Base-by-base conservation (phyloP, 495 filamentous ascomycete genomes). In the Penicillium cosmopolitanum region DNA sequence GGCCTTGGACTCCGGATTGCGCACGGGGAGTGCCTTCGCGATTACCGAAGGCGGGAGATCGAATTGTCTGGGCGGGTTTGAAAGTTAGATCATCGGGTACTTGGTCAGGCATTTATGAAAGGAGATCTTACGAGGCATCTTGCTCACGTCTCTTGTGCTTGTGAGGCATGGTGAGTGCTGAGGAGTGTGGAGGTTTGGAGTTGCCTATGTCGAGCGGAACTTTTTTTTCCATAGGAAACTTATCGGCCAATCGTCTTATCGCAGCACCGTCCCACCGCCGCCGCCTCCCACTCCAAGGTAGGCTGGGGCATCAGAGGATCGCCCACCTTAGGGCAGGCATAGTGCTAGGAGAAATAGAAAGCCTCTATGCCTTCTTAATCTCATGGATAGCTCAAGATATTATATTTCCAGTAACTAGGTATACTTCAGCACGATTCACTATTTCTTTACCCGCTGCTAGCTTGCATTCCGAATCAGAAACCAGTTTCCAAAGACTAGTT, bases 11-110 rank as follows among this genome's bases (percentile, higher is more conserved):
- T 68, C 65, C n/a, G 64, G 55, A 52, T 75, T 66, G 60, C 72
- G 81, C 55, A 86, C 84, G 1, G 89, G 84, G 38, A 96, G 82
- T 25, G 91, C 77, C 63, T 84, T 84, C 52, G 91, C 90, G 70
- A 88, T 79, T 61, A 82, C 75, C 4, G 84, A 77, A 7, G 91
- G 92, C 19, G 91, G 89, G 48, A 96, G 87, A 72, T 96, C 82
- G 77, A 87, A 90, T 68, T 83, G 86, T 63, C 66, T 67, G 51
- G 12, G 13, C 21, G 18, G 23, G 43, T 10, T 42, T 21, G 19
- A 12, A 55, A 52, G 33, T 65, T 65, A 60, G 56, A 38, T 55
- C 11, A 43, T 25, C 28, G 7, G 3, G 23, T 11, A 10, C 1
- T 19, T 1, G n/a, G 10, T 28, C 18, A 5, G 7, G n/a, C 7